Conservation (phyloP, 768 basidiomycete species). For the Paxillus ammoniavirescens region DNA sequence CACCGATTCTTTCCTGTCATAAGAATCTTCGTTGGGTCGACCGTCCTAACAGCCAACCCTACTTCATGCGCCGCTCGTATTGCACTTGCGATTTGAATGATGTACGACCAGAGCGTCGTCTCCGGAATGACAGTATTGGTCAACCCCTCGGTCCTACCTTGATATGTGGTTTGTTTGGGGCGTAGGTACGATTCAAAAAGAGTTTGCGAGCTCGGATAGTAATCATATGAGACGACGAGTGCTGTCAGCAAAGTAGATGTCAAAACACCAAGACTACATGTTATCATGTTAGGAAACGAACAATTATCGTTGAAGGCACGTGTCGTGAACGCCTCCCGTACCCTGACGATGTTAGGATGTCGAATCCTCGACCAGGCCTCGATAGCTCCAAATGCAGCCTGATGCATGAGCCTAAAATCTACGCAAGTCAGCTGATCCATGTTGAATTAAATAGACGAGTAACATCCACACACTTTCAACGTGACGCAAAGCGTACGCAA, state of each 20-base stretch:
- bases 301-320: conserved; percentile 90
- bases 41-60: conserved; percentile 74
- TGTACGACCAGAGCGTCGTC: conserved; percentile 86
- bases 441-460: not conserved
- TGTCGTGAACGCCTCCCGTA: conserved; percentile 95
- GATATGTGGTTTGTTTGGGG: conserved; percentile 41
- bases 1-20: conserved; percentile 89
- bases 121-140: conserved; percentile 54
- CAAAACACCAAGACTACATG: conserved; percentile 4
- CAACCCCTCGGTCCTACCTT: conserved; percentile 36
- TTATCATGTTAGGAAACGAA: conserved; percentile 35
- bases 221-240: conserved; percentile 88
- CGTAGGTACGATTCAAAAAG: conserved; percentile 78
- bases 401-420: conserved; percentile 85
- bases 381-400: conserved; percentile 76
- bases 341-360: conserved; percentile 81
- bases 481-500: conserved; percentile 73
- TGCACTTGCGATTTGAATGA: conserved; percentile 85
- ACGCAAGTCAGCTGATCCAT: conserved; percentile 6
- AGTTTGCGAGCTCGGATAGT: conserved; percentile 80
- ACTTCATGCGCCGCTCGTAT: conserved; percentile 83
- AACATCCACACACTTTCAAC: conserved; percentile 67
- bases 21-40: conserved; percentile 86
- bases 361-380: conserved; percentile 83
- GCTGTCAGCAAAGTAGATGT: conserved; percentile 44